Conservation (phyloP, 2,329 filamentous ascomycete genomes). For the Claviceps sp. region DNA sequence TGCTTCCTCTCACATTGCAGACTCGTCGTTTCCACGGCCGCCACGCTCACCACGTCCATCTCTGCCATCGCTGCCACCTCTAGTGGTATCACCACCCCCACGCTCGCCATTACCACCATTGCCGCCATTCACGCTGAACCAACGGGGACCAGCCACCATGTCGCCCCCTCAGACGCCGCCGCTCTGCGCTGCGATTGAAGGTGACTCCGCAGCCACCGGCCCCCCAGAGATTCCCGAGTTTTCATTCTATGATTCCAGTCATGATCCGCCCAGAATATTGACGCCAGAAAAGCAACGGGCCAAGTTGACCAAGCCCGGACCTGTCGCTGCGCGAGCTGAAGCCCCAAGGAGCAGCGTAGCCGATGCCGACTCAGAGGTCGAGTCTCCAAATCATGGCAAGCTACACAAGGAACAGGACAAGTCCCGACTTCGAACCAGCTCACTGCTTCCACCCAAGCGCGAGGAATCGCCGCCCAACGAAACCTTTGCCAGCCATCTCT, state of each 20-base stretch:
- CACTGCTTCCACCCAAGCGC: constrained; percentile 15
- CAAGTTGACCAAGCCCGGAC: constrained; percentile 12
- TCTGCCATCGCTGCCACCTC: neutral
- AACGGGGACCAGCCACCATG: constrained; percentile 13
- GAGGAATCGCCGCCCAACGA: constrained; percentile 10
- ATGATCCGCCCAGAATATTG: constrained; percentile 15
- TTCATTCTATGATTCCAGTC: constrained; percentile 8
- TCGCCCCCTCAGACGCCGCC: constrained; percentile 10
- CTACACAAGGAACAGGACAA: constrained; percentile 18
- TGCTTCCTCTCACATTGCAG: constrained; percentile 24
- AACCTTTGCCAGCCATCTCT: neutral
- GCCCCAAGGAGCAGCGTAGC: neutral
- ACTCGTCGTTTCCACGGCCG: constrained; percentile 9
- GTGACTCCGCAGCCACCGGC: constrained; percentile 1
- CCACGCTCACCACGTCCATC: constrained; percentile 5
- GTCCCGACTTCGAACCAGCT: constrained; percentile 19
- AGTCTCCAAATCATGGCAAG: constrained; percentile 13
- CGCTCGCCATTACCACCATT: neutral
- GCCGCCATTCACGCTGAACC: constrained; percentile 7
- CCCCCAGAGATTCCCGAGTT: constrained; percentile 11
- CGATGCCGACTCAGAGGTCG: constrained; percentile 1
- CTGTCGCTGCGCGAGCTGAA: constrained; percentile 4
- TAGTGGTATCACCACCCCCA: neutral
- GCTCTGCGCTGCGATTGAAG: constrained; percentile 2
- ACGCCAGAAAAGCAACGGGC: constrained; percentile 15